Conservation (phyloP, 2,329 filamentous ascomycete genomes). For the Sporothrix pallida region DNA sequence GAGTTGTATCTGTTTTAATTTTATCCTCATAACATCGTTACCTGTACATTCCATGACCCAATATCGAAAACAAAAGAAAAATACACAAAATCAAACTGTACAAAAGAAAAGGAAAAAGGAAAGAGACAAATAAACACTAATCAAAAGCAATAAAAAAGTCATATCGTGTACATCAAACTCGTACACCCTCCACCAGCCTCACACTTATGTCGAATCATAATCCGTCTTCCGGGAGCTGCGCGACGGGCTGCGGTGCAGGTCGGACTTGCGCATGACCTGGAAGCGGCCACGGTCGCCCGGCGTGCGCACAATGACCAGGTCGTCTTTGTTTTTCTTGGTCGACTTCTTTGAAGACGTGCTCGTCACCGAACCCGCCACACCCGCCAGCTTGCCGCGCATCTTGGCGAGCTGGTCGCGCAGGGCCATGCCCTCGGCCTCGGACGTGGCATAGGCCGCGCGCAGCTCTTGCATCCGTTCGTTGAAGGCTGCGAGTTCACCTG, state of each 20-base stretch:
- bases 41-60: no score
- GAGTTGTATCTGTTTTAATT: no score
- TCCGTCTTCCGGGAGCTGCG: conserved; percentile 32
- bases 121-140: background rate
- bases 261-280: conserved; percentile 38
- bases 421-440: conserved; percentile 31
- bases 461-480: conserved; percentile 23
- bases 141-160: background rate
- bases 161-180: background rate
- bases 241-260: conserved; percentile 35
- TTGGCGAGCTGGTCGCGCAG: conserved; percentile 36
- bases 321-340: conserved; percentile 36
- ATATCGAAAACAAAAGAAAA: no score
- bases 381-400: conserved; percentile 32
- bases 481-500: background rate
- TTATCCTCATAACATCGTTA: no score
- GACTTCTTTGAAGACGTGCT: background rate
- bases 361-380: background rate
- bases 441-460: conserved; percentile 16
- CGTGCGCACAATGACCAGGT: conserved; percentile 37
- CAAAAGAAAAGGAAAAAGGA: no score
- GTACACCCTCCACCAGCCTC: no score
- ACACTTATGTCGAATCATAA: conserved; percentile 30
- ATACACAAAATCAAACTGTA: no score
- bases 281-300: conserved; percentile 36